Evolutionary conservation across 2,329 filamentous ascomycete genomes (phyloP).

Genomic region (Byssothecium circinans): DNA sequence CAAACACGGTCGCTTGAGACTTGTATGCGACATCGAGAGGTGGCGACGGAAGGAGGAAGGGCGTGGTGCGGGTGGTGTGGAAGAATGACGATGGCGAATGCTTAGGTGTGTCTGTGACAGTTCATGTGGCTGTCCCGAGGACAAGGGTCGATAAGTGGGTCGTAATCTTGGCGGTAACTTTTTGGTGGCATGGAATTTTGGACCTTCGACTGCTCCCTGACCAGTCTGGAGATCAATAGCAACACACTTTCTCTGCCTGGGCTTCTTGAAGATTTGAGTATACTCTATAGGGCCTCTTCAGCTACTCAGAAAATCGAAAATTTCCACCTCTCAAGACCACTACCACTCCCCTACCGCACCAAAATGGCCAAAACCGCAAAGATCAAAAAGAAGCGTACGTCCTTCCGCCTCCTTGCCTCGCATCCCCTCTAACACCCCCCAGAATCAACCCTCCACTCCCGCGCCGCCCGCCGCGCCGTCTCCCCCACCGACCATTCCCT

Average conservation of each 20-base stretch:
- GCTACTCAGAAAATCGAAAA: no score
- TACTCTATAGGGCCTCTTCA: no score
- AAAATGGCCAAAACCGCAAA: slow-evolving; percentile 52
- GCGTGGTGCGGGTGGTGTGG: slow-evolving; percentile 15
- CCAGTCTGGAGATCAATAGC: neutral
- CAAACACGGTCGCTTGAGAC: slow-evolving; percentile 28
- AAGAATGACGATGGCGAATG: slow-evolving; percentile 13
- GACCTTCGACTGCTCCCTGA: neutral
- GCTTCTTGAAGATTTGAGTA: neutral
- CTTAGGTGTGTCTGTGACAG: slow-evolving; percentile 10
- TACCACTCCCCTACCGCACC: slow-evolving; percentile 5
- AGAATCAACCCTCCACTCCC: slow-evolving; percentile 70
- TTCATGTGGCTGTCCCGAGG: neutral
- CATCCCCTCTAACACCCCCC: slow-evolving; percentile 13
- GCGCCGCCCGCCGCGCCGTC: slow-evolving; percentile 71
- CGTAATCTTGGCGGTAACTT: slow-evolving; percentile 6
- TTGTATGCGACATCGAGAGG: slow-evolving; percentile 41
- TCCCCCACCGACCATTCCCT: slow-evolving; percentile 70
- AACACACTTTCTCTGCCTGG: neutral
- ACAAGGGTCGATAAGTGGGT: slow-evolving; percentile 1
- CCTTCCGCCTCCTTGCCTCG: neutral
- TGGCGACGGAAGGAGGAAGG: slow-evolving; percentile 8
- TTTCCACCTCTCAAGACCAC: neutral
- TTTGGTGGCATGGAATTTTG: slow-evolving; percentile 1
- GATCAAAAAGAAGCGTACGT: slow-evolving; percentile 48